Evolutionary conservation across 306 rosid species (phyloP).

Genomic region (Parietaria judaica): DNA sequence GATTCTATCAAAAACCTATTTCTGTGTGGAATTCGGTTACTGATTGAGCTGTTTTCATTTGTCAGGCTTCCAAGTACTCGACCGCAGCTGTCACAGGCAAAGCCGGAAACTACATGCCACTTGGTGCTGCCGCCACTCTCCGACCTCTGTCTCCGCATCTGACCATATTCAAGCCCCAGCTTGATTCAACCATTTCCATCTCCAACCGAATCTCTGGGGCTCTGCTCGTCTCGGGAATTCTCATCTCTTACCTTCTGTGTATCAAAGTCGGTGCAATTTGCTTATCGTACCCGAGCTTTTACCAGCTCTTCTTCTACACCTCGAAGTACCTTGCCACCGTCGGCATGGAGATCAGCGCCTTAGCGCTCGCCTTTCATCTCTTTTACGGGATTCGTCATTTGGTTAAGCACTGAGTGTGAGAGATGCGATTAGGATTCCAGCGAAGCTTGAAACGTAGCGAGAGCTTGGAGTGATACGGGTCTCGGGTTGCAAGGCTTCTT

Average conservation of each 20-base stretch:
- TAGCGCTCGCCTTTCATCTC: background rate
- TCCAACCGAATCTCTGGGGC: constrained; percentile 37
- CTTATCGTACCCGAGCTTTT: background rate
- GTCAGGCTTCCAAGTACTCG: background rate
- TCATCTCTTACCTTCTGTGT: background rate
- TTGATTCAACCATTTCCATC: constrained; percentile 28
- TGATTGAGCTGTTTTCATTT: background rate
- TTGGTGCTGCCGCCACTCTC: background rate
- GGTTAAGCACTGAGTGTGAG: too few species aligned
- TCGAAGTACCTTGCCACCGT: constrained; percentile 2
- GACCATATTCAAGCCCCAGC: constrained; percentile 44
- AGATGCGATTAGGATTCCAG: too few species aligned
- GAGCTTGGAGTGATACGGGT: too few species aligned
- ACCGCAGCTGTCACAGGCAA: too few species aligned
- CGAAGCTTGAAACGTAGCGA: too few species aligned
- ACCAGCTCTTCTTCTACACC: background rate
- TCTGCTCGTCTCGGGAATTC: constrained; percentile 18
- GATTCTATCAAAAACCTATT: too few species aligned
- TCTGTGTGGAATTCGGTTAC: too few species aligned
- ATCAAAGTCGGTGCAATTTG: background rate
- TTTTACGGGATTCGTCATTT: constrained; percentile 4
- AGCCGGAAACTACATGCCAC: too few species aligned
- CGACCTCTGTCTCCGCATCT: constrained; percentile 53
- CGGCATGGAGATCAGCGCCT: background rate
- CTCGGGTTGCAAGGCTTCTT: too few species aligned